These are phyloP conservation scores for Acanthamoeba culbertsoni DNA, from an alignment of 208 protist species.

Conservation along the genomic window DNA sequence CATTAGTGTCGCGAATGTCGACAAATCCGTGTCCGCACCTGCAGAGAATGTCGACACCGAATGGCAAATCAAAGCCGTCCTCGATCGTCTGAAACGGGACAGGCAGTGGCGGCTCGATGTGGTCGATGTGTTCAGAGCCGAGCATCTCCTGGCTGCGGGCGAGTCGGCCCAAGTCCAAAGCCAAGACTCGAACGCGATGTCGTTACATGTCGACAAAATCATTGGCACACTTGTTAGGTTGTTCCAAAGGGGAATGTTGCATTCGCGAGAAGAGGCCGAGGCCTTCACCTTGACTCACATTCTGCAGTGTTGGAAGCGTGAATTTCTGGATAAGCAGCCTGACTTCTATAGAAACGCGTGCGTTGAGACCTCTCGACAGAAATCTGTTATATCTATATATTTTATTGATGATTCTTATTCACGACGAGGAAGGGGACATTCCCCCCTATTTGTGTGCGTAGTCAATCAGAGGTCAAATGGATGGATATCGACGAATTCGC, in stretches of 20 bases:
- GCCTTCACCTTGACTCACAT: conserved; percentile 14
- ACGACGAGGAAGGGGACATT: background rate
- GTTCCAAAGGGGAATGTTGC: conserved; percentile 26
- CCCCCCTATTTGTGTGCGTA: background rate
- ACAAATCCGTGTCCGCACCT: background rate
- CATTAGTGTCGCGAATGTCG: too few species aligned
- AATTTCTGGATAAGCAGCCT: background rate
- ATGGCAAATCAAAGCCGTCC: background rate
- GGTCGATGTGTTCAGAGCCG: background rate
- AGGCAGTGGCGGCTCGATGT: background rate
- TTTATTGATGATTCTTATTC: background rate
- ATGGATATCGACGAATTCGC: background rate
- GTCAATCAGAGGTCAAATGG: background rate
- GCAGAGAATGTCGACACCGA: background rate
- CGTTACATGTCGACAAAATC: conserved; percentile 25
- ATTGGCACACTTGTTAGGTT: background rate
- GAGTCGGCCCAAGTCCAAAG: background rate
- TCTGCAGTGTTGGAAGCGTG: conserved; percentile 11
- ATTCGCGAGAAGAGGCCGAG: conserved; percentile 5
- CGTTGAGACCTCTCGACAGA: background rate
- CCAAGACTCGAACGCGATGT: background rate
- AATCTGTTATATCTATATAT: background rate
- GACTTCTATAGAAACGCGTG: background rate
- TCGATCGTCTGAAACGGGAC: background rate
- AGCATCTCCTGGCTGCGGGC: background rate